Evolutionary conservation across 345 rosid genomes (phyloP).

Genomic region (Geranium rotundifolium): DNA sequence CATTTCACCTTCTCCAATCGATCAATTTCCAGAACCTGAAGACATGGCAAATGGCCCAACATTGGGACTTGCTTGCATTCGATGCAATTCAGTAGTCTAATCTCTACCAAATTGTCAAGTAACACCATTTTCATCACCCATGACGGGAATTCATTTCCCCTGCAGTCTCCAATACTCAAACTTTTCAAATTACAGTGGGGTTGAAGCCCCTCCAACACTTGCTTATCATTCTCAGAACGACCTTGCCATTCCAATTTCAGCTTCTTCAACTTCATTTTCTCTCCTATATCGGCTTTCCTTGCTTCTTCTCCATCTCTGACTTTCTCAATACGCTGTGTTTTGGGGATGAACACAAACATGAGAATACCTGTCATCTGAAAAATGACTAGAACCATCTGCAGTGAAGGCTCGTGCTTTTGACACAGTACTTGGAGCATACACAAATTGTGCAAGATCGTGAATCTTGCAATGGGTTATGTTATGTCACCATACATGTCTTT

Average conservation of each 20-base stretch:
- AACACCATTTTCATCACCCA: no score
- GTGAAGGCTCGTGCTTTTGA: background rate
- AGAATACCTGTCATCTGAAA: no score
- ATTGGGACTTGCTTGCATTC: constrained; percentile 9
- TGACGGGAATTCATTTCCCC: no score
- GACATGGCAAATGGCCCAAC: constrained; percentile 12
- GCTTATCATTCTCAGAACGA: constrained; percentile 2
- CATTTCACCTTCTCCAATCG: background rate
- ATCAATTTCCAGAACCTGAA: no score
- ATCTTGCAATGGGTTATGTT: no score
- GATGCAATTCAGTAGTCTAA: constrained; percentile 5
- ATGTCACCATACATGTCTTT: no score
- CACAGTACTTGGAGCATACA: background rate
- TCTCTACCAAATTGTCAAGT: constrained; percentile 6
- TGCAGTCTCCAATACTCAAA: constrained; percentile 4
- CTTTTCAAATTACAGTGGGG: constrained; percentile 8
- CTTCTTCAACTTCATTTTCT: background rate
- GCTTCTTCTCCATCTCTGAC: no score
- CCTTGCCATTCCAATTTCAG: background rate
- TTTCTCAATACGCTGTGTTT: constrained; percentile 9
- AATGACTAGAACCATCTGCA: no score
- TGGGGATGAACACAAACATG: no score
- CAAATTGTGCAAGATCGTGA: constrained; percentile 9
- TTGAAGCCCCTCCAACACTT: constrained; percentile 14
- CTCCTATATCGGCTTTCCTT: constrained; percentile 3